Percentiles rank a stretch among this genome's conserved stretches.
phyloP scores from a whole-genome alignment of 306 rosid species.

The Adenanthera pavonina region DNA sequence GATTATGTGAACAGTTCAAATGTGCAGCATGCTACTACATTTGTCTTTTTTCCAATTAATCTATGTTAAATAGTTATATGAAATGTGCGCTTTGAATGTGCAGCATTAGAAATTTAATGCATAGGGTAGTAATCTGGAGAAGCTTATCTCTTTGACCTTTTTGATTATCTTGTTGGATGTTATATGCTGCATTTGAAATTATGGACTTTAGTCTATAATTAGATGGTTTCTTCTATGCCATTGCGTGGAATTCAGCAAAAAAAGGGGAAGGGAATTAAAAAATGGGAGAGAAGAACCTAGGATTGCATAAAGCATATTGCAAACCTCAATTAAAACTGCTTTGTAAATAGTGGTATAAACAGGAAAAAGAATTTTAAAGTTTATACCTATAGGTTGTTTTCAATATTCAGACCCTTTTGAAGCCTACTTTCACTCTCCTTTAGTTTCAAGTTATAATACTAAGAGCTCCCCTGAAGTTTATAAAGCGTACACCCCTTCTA shows the following conservation, averaged over 20 bases:
- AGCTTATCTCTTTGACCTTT: not conserved
- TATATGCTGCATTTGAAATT: conserved; percentile 12
- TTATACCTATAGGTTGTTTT: not conserved
- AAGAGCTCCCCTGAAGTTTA: not conserved
- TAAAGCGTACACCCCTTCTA: not conserved
- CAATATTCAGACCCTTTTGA: not conserved
- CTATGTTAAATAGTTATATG: conserved; percentile 6
- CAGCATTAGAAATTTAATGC: not conserved
- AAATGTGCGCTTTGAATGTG: conserved; percentile 11
- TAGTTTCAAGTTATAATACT: not conserved
- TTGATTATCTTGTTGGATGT: conserved; percentile 6
- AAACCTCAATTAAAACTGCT: too few relatives aligned
- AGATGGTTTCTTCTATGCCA: not conserved
- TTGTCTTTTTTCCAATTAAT: conserved; percentile 11
- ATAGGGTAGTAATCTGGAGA: conserved; percentile 7
- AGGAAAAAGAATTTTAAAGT: too few relatives aligned
- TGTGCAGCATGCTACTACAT: conserved; percentile 12
- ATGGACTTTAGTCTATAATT: not conserved
- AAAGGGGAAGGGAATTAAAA: too few relatives aligned
- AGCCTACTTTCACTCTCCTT: not conserved
- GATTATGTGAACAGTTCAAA: not conserved
- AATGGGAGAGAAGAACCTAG: too few relatives aligned
- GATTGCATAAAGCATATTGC: too few relatives aligned
- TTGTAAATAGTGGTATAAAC: too few relatives aligned
- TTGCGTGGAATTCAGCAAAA: not conserved